A percentile compares a stretch with the other conserved stretches of the same genome.
Evolutionary conservation across 83 land plant species (phyloP).

Genomic region (Diphasiastrum complanatum): DNA sequence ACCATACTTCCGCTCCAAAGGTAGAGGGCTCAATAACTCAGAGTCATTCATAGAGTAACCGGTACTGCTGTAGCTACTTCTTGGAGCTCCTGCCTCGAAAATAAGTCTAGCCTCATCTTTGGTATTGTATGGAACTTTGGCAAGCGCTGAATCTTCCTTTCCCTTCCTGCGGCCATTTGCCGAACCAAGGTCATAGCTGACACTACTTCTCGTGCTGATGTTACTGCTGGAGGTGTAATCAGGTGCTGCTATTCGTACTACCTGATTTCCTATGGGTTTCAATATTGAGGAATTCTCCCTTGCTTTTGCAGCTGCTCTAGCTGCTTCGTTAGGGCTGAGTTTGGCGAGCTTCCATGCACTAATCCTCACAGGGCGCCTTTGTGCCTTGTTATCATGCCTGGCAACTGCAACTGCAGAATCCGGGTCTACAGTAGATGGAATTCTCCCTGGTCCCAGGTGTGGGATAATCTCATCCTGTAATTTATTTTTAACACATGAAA

Average conservation of each 20-base stretch:
- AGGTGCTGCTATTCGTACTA: conserved; percentile 31
- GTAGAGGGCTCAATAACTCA: conserved; percentile 23
- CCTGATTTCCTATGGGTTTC: conserved; percentile 41
- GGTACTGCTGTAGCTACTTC: conserved; percentile 49
- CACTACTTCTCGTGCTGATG: conserved; percentile 48
- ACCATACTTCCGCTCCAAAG: conserved; percentile 18
- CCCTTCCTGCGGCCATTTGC: conserved; percentile 18
- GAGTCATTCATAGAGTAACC: conserved; percentile 13
- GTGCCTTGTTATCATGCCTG: conserved; percentile 34
- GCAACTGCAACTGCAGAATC: conserved; percentile 38
- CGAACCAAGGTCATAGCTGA: conserved; percentile 33
- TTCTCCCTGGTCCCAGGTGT: conserved; percentile 56
- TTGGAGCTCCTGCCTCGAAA: conserved; percentile 27
- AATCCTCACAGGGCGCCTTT: conserved; percentile 50
- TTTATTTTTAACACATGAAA: too few species aligned
- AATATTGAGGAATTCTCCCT: conserved; percentile 74
- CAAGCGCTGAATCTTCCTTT: conserved; percentile 12
- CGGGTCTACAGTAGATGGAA: conserved; percentile 77
- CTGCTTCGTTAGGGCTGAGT: conserved; percentile 59
- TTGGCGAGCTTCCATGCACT: conserved; percentile 91
- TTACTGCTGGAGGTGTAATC: conserved; percentile 56
- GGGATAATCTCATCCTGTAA: conserved; percentile 74
- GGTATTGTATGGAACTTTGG: conserved; percentile 40
- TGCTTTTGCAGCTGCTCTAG: conserved; percentile 68
- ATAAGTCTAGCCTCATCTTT: conserved; percentile 43